Evolutionary conservation across 257 asterid genomes (phyloP), one percentile per base, ranked within the genome.

Genomic region (Anisodus acutangulus): DNA sequence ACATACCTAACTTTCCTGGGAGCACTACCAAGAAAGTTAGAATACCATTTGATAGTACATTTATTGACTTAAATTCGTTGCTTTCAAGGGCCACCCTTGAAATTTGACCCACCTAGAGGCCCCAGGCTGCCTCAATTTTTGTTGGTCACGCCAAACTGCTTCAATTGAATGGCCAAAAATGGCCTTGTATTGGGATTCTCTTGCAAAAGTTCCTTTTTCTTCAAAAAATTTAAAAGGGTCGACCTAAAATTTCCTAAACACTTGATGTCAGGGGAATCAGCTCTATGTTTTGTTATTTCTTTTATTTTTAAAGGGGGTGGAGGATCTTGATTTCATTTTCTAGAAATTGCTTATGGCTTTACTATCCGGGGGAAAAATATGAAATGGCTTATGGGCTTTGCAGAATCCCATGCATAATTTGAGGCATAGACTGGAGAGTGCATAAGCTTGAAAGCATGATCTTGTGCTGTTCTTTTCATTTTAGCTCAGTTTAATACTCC

Each of bases 361-460:
- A 71, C 79, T 71, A 43, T 71, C 57, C 57, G 11, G 15, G 13
- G 12, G 59, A 17, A 15, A 41, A 69, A 39, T 55, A 1, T 31
- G 35, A 47, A 43, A 45, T 10, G 80, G 39, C 59, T 45, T n/a
- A 1, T 9, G 58, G 59, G 95, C 91, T 87, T 87, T 92, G 86
- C 92, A 90, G 70, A 86, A 86, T 86, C 86, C 51, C 84, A 86
- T 76, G 78, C 43, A 83, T 80, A 78, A 88, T 76, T 85, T 89
- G 85, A 69, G 11, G 89, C 26, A 49, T 76, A 26, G 45, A 72
- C 6, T 47, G 41, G 80, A 10, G 80, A 72, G 41, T 47, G 59
- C 60, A 19, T 72, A 72, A 47, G 12, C 39, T 72, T 55, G n/a
- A 60, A 60, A 60, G 67, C 35, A 60, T 60, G 35, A 17, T 60